Evolutionary conservation across 495 filamentous ascomycete species (phyloP).

Genomic region (Cenococcum geophilum): DNA sequence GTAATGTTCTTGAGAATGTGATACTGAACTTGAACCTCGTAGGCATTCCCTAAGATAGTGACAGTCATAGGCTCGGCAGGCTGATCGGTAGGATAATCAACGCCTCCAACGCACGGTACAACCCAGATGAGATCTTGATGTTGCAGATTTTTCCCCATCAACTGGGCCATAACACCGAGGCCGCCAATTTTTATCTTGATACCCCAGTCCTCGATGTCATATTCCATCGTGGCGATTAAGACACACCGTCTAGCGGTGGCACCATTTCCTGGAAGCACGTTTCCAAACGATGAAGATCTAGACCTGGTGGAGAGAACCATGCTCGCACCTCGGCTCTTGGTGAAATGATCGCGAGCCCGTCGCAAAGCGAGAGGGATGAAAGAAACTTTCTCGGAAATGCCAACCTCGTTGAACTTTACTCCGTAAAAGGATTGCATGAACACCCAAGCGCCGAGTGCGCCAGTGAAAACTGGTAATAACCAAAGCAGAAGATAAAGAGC

Average conservation of each 20-base stretch:
- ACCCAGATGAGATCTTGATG: constrained; percentile 70
- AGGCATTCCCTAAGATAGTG: constrained; percentile 57
- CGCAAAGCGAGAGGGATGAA: constrained; percentile 40
- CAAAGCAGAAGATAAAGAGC: constrained; percentile 53
- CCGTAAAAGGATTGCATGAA: constrained; percentile 64
- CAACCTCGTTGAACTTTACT: constrained; percentile 64
- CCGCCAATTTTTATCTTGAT: constrained; percentile 73
- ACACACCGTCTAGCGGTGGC: constrained; percentile 35
- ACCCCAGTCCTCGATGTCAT: constrained; percentile 64
- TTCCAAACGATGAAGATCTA: background rate
- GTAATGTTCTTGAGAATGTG: constrained; percentile 63
- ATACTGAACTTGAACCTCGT: constrained; percentile 61
- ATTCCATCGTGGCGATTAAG: constrained; percentile 67
- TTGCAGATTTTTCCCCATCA: constrained; percentile 64
- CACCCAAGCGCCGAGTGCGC: constrained; percentile 47
- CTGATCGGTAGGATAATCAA: constrained; percentile 59
- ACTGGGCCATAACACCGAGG: constrained; percentile 58
- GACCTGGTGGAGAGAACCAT: background rate
- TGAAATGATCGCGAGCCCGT: constrained; percentile 37
- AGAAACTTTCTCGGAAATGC: constrained; percentile 49
- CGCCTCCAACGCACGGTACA: constrained; percentile 65
- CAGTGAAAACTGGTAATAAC: constrained; percentile 50
- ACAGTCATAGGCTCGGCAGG: constrained; percentile 58
- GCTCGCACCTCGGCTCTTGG: constrained; percentile 41
- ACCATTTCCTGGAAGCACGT: constrained; percentile 1